Conservation (phyloP, 192 early-diverging fungal species). For the Linnemannia schmuckeri region DNA sequence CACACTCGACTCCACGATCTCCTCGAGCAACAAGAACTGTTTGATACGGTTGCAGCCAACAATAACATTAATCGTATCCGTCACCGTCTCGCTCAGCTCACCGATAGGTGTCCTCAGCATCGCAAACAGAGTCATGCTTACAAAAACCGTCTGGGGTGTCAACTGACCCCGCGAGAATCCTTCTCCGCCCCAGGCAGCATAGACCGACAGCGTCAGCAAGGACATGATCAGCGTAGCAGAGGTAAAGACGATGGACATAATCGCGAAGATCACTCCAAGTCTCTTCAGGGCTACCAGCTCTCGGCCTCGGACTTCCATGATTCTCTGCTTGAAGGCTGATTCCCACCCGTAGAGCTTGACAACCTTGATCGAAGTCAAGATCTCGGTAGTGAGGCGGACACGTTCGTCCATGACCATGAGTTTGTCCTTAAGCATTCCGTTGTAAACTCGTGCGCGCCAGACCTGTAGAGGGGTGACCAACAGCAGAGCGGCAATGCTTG, state of each 20-base stretch:
- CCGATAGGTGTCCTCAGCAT: constrained; percentile 68
- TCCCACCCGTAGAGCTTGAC: constrained; percentile 50
- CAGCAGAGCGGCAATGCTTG: constrained; percentile 19
- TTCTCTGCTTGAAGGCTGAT: constrained; percentile 22
- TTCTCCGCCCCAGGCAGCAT: constrained; percentile 44
- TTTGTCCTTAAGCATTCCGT: constrained; percentile 19
- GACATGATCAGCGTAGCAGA: constrained; percentile 40
- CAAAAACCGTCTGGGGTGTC: constrained; percentile 68
- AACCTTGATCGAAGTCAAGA: constrained; percentile 25
- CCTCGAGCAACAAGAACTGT: constrained; percentile 53
- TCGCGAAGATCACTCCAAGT: constrained; percentile 24
- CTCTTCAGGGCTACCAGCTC: constrained; percentile 20
- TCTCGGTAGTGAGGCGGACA: constrained; percentile 31
- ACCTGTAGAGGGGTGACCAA: constrained; percentile 29
- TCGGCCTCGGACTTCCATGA: constrained; percentile 23
- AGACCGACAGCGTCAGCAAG: constrained; percentile 30
- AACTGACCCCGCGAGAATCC: constrained; percentile 27
- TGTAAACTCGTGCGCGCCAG: constrained; percentile 28
- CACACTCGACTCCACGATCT: constrained; percentile 17
- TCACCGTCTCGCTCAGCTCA: constrained; percentile 69
- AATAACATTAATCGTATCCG: constrained; percentile 62
- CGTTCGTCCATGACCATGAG: constrained; percentile 38
- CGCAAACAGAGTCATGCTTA: constrained; percentile 73
- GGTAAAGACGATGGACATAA: constrained; percentile 47
- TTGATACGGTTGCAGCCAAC: constrained; percentile 69